Evolutionary conservation across 495 filamentous ascomycete genomes (phyloP).

Genomic region (Xylaria venustula): DNA sequence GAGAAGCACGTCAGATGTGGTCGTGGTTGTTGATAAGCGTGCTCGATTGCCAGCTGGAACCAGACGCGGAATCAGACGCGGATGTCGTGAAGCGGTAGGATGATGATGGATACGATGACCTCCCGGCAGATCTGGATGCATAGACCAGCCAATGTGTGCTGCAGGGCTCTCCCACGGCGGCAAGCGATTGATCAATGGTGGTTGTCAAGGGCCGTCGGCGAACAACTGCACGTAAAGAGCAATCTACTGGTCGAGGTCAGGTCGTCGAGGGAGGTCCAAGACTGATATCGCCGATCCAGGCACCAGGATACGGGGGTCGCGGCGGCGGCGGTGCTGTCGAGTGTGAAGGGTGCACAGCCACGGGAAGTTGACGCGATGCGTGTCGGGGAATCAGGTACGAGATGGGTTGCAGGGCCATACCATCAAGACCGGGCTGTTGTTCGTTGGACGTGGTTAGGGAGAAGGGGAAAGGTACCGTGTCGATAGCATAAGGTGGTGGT

Average conservation of each 20-base stretch:
- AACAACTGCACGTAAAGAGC: background rate
- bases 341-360: background rate
- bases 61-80: background rate
- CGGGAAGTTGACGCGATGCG: constrained; percentile 5
- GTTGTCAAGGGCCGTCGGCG: background rate
- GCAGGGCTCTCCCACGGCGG: constrained; percentile 2
- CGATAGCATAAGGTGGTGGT: constrained; percentile 4
- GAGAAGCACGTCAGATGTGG: background rate
- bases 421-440: background rate
- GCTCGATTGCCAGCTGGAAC: background rate
- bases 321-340: background rate
- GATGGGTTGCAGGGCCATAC: constrained; percentile 11
- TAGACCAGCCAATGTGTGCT: constrained; percentile 1
- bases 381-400: background rate
- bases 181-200: constrained; percentile 8
- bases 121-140: background rate
- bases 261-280: constrained; percentile 3
- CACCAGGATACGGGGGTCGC: constrained; percentile 9
- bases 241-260: background rate
- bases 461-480: background rate
- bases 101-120: constrained; percentile 2
- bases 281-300: background rate
- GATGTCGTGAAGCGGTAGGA: constrained; percentile 1
- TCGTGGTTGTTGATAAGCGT: background rate
- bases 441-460: background rate